Conservation (phyloP, 2,329 filamentous ascomycete species). For the Lasiodiplodia sp. region DNA sequence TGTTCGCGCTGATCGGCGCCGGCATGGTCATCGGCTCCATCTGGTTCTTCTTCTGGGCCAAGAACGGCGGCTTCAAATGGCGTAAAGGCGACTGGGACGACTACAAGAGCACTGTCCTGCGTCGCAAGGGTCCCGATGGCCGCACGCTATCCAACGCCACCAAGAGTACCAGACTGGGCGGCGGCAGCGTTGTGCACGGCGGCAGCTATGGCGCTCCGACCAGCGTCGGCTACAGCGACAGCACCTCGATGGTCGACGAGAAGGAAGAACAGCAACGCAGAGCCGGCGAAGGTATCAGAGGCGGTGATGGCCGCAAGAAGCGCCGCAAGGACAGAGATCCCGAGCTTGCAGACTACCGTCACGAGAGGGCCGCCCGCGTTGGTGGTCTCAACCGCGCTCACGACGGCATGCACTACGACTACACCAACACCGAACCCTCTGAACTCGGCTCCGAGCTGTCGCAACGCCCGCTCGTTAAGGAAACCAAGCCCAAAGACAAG, state of each 20-base stretch:
- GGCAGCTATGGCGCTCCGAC: constrained; percentile 52
- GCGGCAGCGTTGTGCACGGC: constrained; percentile 79
- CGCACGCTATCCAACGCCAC: constrained; percentile 85
- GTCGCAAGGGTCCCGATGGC: constrained; percentile 88
- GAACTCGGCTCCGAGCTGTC: constrained; percentile 61
- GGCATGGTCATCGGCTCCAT: constrained; percentile 77
- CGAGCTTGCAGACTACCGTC: constrained; percentile 82
- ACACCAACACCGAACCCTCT: constrained; percentile 71
- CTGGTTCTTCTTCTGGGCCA: constrained; percentile 98
- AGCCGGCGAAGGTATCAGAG: constrained; percentile 51
- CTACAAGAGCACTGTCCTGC: constrained; percentile 93
- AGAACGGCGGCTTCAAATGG: constrained; percentile 93
- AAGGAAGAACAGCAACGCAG: constrained; percentile 50
- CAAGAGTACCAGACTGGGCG: constrained; percentile 82
- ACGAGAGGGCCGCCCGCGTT: constrained; percentile 85
- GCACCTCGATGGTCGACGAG: constrained; percentile 54
- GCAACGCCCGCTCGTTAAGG: constrained; percentile 54
- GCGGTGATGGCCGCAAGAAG: constrained; percentile 59
- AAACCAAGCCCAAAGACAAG: constrained; percentile 44
- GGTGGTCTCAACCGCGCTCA: constrained; percentile 85
- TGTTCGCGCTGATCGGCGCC: constrained; percentile 87
- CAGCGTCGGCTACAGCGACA: constrained; percentile 54
- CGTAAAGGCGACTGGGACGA: constrained; percentile 92
- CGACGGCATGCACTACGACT: constrained; percentile 82
- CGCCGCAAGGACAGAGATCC: constrained; percentile 59